phyloP scores from a whole-genome alignment of 2,329 filamentous ascomycete species.

The Aureobasidium sp. region DNA sequence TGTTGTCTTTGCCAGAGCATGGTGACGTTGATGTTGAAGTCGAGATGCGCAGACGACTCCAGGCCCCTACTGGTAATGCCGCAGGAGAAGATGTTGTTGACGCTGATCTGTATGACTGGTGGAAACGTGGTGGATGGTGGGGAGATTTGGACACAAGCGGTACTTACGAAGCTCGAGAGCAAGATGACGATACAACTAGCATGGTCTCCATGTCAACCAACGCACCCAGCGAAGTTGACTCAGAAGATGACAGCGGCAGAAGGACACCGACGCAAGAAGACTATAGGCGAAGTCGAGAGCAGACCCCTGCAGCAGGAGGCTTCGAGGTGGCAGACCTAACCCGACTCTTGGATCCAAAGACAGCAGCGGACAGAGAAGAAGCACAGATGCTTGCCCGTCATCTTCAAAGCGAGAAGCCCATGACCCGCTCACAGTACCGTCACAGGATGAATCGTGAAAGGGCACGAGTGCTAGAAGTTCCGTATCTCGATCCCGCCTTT shows the following conservation, averaged over 20 bases:
- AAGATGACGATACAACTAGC: conserved; percentile 64
- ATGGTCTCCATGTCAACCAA: conserved; percentile 56
- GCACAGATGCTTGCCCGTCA: conserved; percentile 75
- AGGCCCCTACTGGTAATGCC: conserved; percentile 21
- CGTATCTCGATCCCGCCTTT: conserved; percentile 28
- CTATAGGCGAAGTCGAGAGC: conserved; percentile 41
- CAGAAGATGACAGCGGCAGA: conserved; percentile 41
- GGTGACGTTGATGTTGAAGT: conserved; percentile 70
- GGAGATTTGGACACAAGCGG: conserved; percentile 72
- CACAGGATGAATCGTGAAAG: conserved; percentile 60
- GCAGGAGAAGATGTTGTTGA: conserved; percentile 61
- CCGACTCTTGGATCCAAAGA: conserved; percentile 70
- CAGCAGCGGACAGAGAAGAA: conserved; percentile 68
- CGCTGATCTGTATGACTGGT: conserved; percentile 71
- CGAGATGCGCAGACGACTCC: conserved; percentile 60
- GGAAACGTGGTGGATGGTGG: conserved; percentile 76
- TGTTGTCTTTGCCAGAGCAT: conserved; percentile 47
- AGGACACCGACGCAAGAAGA: conserved; percentile 66
- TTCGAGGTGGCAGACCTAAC: conserved; percentile 63
- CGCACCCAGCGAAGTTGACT: conserved; percentile 32
- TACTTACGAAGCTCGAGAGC: conserved; percentile 55
- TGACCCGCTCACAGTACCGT: conserved; percentile 74
- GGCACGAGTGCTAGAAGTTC: conserved; percentile 49
- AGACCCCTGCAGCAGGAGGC: conserved; percentile 53
- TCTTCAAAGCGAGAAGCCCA: conserved; percentile 57